Conservation (phyloP, 768 basidiomycete genomes). For the Kwoniella shandongensis region DNA sequence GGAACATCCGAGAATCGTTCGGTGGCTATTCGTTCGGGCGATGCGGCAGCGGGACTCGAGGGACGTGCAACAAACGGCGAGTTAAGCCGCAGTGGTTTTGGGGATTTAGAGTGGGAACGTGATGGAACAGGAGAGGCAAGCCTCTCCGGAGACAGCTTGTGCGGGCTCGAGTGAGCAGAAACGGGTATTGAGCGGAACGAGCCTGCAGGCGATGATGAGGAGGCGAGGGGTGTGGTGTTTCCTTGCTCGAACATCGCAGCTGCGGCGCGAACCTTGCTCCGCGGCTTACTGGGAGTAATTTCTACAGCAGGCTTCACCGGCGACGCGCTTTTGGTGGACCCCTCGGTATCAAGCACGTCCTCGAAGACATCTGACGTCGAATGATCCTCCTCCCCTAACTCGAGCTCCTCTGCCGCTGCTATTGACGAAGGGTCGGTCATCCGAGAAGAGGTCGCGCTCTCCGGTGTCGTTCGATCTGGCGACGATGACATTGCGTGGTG, state of each 20-base stretch:
- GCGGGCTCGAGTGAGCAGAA: slow-evolving; percentile 1
- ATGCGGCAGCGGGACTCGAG: background rate
- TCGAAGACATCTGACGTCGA: slow-evolving; percentile 3
- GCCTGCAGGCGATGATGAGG: background rate
- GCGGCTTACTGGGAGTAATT: background rate
- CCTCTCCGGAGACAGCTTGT: slow-evolving; percentile 7
- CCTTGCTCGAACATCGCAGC: slow-evolving; percentile 31
- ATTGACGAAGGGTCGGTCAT: slow-evolving; percentile 10
- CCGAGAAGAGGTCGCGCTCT: slow-evolving; percentile 5
- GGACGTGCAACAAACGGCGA: slow-evolving; percentile 13
- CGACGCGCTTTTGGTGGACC: background rate
- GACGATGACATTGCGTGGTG: background rate
- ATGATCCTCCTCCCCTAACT: slow-evolving; percentile 26
- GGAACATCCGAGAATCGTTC: slow-evolving; percentile 22
- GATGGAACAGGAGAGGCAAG: background rate
- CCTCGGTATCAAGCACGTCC: background rate
- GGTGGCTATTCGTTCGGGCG: background rate
- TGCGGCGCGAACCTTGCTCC: slow-evolving; percentile 33
- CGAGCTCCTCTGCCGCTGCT: slow-evolving; percentile 30
- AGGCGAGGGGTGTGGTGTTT: background rate
- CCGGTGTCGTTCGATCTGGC: background rate
- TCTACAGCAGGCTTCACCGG: background rate
- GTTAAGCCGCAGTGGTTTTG: background rate
- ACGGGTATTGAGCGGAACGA: slow-evolving; percentile 19
- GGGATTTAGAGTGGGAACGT: slow-evolving; percentile 1